A percentile compares a stretch with the other conserved stretches of the same genome.
Evolutionary conservation across 2,329 filamentous ascomycete species (phyloP).

Genomic region (Xylariaceae sp.): DNA sequence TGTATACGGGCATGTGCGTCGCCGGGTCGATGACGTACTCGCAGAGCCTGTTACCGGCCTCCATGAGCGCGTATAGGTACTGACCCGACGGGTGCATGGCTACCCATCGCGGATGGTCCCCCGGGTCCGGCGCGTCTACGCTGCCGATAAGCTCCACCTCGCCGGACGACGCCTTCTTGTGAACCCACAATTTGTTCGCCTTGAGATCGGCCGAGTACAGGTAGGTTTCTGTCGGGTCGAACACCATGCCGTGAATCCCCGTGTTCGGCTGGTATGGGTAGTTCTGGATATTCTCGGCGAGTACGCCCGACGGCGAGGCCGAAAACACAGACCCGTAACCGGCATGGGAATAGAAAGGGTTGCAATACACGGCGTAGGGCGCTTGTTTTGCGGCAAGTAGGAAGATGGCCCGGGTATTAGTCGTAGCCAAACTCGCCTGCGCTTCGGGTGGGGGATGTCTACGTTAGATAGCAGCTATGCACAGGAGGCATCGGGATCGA

Average conservation of each 20-base stretch:
- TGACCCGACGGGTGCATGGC: constrained; percentile 72
- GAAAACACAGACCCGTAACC: constrained; percentile 75
- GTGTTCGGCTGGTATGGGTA: constrained; percentile 64
- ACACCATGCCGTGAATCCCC: constrained; percentile 78
- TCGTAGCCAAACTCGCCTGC: constrained; percentile 60
- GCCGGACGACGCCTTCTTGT: constrained; percentile 61
- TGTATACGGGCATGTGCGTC: constrained; percentile 72
- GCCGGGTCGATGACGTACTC: constrained; percentile 73
- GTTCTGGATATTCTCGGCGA: constrained; percentile 63
- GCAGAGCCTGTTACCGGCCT: constrained; percentile 77
- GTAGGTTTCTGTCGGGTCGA: constrained; percentile 66
- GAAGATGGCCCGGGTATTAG: constrained; percentile 86
- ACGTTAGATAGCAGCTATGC: constrained; percentile 11
- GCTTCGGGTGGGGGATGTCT: constrained; percentile 39
- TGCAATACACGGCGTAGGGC: constrained; percentile 79
- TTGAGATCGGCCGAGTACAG: constrained; percentile 75
- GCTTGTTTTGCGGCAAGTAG: constrained; percentile 71
- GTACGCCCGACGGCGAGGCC: constrained; percentile 50
- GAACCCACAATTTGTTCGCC: constrained; percentile 78
- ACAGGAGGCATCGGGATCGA: constrained; percentile 11
- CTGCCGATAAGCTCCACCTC: constrained; percentile 64
- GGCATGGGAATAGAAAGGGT: constrained; percentile 83
- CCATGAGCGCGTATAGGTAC: constrained; percentile 83
- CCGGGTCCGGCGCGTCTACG: constrained; percentile 62
- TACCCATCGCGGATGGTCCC: constrained; percentile 83